These are phyloP conservation scores for Boletus sensibilis DNA, from an alignment of 768 basidiomycete genomes.

Conservation along the genomic window DNA sequence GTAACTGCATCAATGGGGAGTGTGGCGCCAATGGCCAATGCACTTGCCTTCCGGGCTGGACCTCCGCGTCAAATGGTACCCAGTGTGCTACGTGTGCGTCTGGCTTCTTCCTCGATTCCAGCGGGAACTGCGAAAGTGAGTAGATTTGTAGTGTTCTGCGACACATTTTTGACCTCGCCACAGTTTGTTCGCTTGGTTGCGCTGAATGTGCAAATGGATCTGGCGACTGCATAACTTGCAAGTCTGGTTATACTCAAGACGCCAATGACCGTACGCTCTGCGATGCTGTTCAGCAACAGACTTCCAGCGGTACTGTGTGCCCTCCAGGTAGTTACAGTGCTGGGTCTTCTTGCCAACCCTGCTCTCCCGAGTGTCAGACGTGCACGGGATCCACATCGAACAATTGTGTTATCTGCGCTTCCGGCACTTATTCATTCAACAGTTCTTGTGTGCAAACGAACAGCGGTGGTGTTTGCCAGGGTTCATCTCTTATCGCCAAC, in stretches of 20 bases:
- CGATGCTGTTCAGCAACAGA: constrained; percentile 48
- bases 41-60: constrained; percentile 76
- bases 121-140: constrained; percentile 72
- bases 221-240: constrained; percentile 73
- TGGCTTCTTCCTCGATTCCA: constrained; percentile 72
- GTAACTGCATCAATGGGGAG: constrained; percentile 81
- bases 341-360: constrained; percentile 51
- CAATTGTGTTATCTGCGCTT: constrained; percentile 68
- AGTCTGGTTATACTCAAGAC: constrained; percentile 64
- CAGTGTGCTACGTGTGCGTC: constrained; percentile 70
- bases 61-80: constrained; percentile 65
- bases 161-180: constrained; percentile 1
- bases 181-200: constrained; percentile 77
- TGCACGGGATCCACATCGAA: constrained; percentile 69
- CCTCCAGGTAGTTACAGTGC: constrained; percentile 65
- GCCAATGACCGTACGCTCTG: constrained; percentile 69
- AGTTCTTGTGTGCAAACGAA: constrained; percentile 70
- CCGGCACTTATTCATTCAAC: constrained; percentile 60
- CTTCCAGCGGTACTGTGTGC: constrained; percentile 54
- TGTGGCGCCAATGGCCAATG: constrained; percentile 72
- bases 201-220: constrained; percentile 62
- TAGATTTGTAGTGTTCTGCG: not conserved
- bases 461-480: constrained; percentile 69
- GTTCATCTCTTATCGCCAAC: constrained; percentile 70
- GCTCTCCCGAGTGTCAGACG: constrained; percentile 66